Percentiles rank a stretch among this genome's conserved stretches.
Evolutionary conservation across 176 grass and related monocot species (phyloP).

Genomic region (Bolboschoenus planiculmis): DNA sequence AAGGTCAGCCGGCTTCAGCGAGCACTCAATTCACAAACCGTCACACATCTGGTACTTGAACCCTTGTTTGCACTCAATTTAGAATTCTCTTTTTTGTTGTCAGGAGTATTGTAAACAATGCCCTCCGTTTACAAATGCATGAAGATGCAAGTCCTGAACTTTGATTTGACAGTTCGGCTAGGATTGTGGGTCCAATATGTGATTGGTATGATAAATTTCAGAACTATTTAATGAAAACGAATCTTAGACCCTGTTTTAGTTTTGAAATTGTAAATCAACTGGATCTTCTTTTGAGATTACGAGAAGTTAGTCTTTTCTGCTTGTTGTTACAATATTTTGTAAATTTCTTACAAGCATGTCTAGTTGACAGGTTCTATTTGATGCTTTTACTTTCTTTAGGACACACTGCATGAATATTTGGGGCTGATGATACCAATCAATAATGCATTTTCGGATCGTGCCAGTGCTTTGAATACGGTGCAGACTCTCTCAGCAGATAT

Average conservation of each 20-base stretch:
- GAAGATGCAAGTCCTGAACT: background rate
- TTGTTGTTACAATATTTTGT: background rate
- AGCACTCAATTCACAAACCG: constrained; percentile 57
- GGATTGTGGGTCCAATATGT: background rate
- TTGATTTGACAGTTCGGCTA: background rate
- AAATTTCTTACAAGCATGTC: background rate
- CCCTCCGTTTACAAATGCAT: background rate
- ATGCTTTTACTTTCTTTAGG: constrained; percentile 46
- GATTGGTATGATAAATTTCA: background rate
- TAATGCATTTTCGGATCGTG: constrained; percentile 77
- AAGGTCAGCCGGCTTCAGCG: constrained; percentile 63
- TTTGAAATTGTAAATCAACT: background rate
- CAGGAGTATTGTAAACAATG: background rate
- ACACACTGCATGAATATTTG: constrained; percentile 67
- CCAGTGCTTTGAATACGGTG: constrained; percentile 56
- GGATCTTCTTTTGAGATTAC: background rate
- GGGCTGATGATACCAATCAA: constrained; percentile 61
- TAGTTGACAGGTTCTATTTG: constrained; percentile 1
- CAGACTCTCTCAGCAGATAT: constrained; percentile 60
- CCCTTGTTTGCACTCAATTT: background rate
- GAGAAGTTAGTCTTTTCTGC: background rate
- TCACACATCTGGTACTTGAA: constrained; percentile 61
- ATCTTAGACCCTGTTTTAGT: background rate
- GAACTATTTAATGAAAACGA: background rate
- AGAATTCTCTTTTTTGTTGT: background rate